Evolutionary conservation across 352 stramenopile genomes (phyloP).

Genomic region (Blastocystis sp.): DNA sequence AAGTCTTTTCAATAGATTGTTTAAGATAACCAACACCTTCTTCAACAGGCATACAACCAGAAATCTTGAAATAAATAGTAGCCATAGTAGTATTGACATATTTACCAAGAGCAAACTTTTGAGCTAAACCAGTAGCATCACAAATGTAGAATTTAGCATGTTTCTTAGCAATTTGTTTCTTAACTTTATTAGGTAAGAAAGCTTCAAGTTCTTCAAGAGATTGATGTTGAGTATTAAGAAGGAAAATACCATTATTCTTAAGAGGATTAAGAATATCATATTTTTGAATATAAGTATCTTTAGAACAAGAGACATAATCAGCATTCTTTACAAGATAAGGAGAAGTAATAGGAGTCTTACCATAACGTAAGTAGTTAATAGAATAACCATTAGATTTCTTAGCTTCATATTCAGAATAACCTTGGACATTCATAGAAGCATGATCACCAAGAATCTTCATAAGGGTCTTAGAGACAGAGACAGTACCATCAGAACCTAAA

Average conservation of each 20-base stretch:
- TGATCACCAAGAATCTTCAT: conserved; percentile 50
- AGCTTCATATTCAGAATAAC: conserved; percentile 52
- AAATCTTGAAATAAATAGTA: conserved; percentile 48
- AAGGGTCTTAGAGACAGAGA: conserved; percentile 48
- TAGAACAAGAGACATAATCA: conserved; percentile 49
- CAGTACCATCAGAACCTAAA: conserved; percentile 55
- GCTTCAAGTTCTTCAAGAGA: conserved; percentile 46
- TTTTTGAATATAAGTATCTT: conserved; percentile 50
- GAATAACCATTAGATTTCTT: conserved; percentile 51
- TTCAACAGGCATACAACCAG: conserved; percentile 46
- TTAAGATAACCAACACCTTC: conserved; percentile 46
- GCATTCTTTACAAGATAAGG: conserved; percentile 43
- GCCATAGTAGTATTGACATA: conserved; percentile 52
- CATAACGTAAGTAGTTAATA: conserved; percentile 47
- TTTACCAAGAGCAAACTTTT: conserved; percentile 44
- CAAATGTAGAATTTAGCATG: conserved; percentile 41
- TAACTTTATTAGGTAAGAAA: conserved; percentile 46
- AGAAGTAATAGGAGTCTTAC: conserved; percentile 38
- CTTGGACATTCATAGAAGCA: conserved; percentile 47
- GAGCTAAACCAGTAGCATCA: conserved; percentile 45
- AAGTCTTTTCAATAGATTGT: conserved; percentile 46
- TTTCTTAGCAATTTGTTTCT: conserved; percentile 45
- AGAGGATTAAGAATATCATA: conserved; percentile 48
- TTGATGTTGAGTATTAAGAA: conserved; percentile 48
- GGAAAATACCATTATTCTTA: conserved; percentile 47